Percentiles rank a stretch among this genome's conserved stretches.
Conservation (phyloP, 192 early-diverging fungal species). For the Phlyctochytrium bullatum region DNA sequence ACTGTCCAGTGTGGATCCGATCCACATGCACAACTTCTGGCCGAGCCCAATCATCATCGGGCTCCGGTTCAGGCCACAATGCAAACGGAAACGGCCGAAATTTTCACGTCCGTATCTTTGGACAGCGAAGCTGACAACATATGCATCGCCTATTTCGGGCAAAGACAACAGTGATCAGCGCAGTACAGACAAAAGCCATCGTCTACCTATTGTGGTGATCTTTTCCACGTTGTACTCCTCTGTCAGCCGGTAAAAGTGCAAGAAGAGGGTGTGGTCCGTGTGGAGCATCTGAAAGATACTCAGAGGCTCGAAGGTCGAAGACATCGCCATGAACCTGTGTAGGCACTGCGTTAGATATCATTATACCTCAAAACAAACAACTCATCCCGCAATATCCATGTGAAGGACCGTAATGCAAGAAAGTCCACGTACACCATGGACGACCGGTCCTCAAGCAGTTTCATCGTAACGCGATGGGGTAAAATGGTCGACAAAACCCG, state of each 20-base stretch:
- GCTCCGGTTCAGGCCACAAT: slow-evolving; percentile 43
- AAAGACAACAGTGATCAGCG: not conserved
- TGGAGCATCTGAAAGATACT: slow-evolving; percentile 50
- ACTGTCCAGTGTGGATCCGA: slow-evolving; percentile 47
- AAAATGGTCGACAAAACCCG: slow-evolving; percentile 42
- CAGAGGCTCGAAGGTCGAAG: slow-evolving; percentile 42
- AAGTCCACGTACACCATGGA: slow-evolving; percentile 48
- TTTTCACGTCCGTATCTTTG: slow-evolving; percentile 25
- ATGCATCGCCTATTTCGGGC: slow-evolving; percentile 38
- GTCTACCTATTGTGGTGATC: slow-evolving; percentile 33
- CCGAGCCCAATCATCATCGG: slow-evolving; percentile 30
- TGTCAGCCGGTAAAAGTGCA: slow-evolving; percentile 45
- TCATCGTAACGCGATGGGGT: slow-evolving; percentile 42
- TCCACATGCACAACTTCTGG: slow-evolving; percentile 43
- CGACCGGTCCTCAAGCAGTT: slow-evolving; percentile 36
- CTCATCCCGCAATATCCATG: slow-evolving; percentile 54
- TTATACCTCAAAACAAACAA: slow-evolving; percentile 8
- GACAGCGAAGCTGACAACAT: slow-evolving; percentile 43
- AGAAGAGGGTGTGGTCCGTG: slow-evolving; percentile 42
- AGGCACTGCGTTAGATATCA: slow-evolving; percentile 1
- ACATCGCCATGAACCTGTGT: slow-evolving; percentile 50
- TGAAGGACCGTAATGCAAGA: slow-evolving; percentile 40
- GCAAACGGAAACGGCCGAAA: slow-evolving; percentile 39
- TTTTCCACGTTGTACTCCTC: slow-evolving; percentile 46
- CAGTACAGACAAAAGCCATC: slow-evolving; percentile 3